These are phyloP conservation scores for Suillus subaureus DNA, from an alignment of 768 basidiomycete genomes.

Conservation along the genomic window DNA sequence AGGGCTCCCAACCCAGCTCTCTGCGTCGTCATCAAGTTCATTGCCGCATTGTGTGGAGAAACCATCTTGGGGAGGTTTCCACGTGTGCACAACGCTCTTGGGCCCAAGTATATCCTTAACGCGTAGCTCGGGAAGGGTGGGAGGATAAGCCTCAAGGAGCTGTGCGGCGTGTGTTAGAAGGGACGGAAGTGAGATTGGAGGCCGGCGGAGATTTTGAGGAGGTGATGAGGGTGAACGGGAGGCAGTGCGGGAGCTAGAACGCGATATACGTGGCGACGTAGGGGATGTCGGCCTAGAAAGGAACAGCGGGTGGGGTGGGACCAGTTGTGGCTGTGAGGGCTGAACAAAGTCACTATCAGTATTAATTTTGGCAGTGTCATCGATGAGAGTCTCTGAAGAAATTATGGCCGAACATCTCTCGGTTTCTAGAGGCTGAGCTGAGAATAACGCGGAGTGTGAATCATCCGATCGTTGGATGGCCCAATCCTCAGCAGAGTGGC, in stretches of 20 bases:
- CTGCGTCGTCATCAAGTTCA: constrained; percentile 55
- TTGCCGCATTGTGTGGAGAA: not conserved
- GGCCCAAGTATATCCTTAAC: constrained; percentile 73
- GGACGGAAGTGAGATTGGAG: constrained; percentile 43
- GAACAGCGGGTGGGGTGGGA: constrained; percentile 4
- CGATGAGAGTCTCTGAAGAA: not conserved
- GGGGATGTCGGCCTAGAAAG: constrained; percentile 1
- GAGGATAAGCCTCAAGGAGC: constrained; percentile 61
- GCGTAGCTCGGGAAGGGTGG: constrained; percentile 53
- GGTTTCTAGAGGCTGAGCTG: not conserved
- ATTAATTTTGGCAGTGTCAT: constrained; percentile 13
- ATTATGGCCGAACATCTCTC: too few species aligned
- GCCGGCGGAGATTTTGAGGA: constrained; percentile 14
- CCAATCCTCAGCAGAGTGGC: not conserved
- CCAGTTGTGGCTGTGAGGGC: not conserved
- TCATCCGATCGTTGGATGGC: not conserved
- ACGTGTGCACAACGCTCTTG: constrained; percentile 75
- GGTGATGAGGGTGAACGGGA: constrained; percentile 6
- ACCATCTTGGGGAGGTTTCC: constrained; percentile 48
- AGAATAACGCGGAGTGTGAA: not conserved
- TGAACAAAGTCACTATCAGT: constrained; percentile 4
- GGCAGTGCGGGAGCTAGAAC: constrained; percentile 1
- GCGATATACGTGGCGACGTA: not conserved
- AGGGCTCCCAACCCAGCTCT: constrained; percentile 56
- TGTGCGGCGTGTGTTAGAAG: constrained; percentile 61